Evolutionary conservation across 1,284 basidiomycete genomes (phyloP).

Genomic region (Cutaneotrichosporon cavernicola): DNA sequence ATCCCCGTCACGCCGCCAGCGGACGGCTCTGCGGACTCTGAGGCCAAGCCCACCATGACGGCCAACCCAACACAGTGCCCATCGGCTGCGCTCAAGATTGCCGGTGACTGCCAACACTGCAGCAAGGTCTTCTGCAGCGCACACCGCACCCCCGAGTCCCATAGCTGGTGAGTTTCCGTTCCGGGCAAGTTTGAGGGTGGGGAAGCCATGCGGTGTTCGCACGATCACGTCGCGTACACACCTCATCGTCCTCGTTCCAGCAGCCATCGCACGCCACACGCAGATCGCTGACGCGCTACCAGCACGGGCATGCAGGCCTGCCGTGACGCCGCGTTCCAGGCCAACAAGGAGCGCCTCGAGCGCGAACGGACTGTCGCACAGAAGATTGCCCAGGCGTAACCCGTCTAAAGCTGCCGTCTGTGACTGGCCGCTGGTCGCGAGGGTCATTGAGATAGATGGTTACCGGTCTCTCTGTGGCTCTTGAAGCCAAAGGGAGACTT

Average conservation of each 20-base stretch:
- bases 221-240: background rate
- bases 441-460: slow-evolving; percentile 24
- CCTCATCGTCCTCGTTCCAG: background rate
- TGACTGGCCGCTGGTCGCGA: background rate
- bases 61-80: slow-evolving; percentile 52
- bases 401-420: background rate
- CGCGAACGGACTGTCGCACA: slow-evolving; percentile 51
- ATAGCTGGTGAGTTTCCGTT: slow-evolving; percentile 51
- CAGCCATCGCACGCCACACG: background rate
- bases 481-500: background rate
- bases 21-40: slow-evolving; percentile 23
- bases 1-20: slow-evolving; percentile 38
- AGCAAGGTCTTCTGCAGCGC: slow-evolving; percentile 50
- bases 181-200: background rate
- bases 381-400: slow-evolving; percentile 53
- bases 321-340: slow-evolving; percentile 54
- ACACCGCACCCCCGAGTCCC: slow-evolving; percentile 54
- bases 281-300: slow-evolving; percentile 20
- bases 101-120: slow-evolving; percentile 55
- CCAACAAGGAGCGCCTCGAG: slow-evolving; percentile 55
- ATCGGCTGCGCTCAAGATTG: slow-evolving; percentile 49
- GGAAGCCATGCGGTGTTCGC: background rate
- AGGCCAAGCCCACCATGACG: slow-evolving; percentile 37
- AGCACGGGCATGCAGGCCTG: slow-evolving; percentile 53
- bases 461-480: slow-evolving; percentile 4